phyloP scores from a whole-genome alignment of 306 rosid genomes.

The Cucurbita maxima region DNA sequence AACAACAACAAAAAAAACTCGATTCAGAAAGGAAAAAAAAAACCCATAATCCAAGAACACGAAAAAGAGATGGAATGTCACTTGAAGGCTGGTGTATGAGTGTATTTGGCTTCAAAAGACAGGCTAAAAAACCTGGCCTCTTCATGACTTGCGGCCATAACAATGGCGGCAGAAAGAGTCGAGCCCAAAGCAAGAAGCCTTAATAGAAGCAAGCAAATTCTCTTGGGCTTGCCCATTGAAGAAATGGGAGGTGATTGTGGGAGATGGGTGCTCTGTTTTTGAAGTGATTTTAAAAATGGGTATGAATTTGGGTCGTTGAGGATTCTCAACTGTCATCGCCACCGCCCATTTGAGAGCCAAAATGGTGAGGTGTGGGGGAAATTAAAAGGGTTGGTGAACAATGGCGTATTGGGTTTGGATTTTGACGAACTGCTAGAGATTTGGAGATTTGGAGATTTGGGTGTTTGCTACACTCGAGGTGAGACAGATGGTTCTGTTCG shows the following conservation, averaged over 20 bases:
- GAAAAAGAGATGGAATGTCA: slow-evolving; percentile 9
- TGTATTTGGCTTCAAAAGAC: slow-evolving; percentile 52
- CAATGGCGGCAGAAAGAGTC: slow-evolving; percentile 49
- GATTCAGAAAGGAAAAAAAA: neutral
- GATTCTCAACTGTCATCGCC: neutral
- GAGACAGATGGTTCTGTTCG: neutral
- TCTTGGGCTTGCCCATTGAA: slow-evolving; percentile 25
- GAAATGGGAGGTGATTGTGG: neutral
- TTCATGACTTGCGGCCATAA: slow-evolving; percentile 70
- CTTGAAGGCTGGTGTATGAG: slow-evolving; percentile 55
- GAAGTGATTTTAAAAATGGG: neutral
- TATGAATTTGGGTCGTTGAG: neutral
- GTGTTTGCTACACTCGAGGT: neutral
- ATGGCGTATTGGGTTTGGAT: neutral
- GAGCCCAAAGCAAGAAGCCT: slow-evolving; percentile 58
- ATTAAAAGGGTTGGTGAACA: neutral
- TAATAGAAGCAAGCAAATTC: slow-evolving; percentile 30
- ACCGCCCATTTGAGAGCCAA: neutral
- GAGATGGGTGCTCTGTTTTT: neutral
- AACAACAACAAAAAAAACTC: neutral
- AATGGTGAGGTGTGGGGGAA: neutral
- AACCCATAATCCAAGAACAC: neutral
- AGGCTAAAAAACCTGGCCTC: slow-evolving; percentile 18
- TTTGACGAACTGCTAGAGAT: neutral
- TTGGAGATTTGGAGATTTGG: neutral